Conservation (phyloP, 2,329 filamentous ascomycete genomes). For the Epichloe glyceriae region DNA sequence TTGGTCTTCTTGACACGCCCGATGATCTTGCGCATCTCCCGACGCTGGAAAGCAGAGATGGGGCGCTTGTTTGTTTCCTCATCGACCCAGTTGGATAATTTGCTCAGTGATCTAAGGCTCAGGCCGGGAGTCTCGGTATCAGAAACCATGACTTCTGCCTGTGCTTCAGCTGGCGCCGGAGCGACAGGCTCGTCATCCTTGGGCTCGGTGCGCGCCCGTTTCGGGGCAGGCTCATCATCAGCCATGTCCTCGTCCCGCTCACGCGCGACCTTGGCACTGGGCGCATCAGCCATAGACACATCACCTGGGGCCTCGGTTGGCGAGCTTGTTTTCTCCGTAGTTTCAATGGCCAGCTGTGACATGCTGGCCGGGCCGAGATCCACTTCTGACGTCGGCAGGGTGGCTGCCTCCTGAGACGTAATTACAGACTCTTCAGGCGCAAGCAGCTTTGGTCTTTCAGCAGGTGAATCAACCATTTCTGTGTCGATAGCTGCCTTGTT, state of each 20-base stretch:
- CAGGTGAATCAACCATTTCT: conserved; percentile 15
- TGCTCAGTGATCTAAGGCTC: conserved; percentile 12
- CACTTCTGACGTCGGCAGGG: conserved; percentile 19
- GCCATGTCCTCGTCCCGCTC: conserved; percentile 64
- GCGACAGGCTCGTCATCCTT: conserved; percentile 24
- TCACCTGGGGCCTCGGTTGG: conserved; percentile 23
- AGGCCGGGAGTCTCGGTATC: conserved; percentile 7
- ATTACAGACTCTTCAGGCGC: conserved; percentile 9
- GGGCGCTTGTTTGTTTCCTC: conserved; percentile 29
- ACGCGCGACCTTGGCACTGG: conserved; percentile 51
- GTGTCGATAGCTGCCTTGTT: conserved; percentile 8
- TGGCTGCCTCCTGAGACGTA: conserved; percentile 10
- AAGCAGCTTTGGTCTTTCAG: conserved; percentile 4
- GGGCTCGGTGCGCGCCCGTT: conserved; percentile 64
- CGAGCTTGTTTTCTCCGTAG: conserved; percentile 17
- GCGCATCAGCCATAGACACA: conserved; percentile 41
- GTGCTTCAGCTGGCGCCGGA: conserved; percentile 6
- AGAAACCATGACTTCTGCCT: conserved; percentile 4
- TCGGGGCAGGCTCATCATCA: conserved; percentile 56
- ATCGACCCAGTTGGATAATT: conserved; percentile 28
- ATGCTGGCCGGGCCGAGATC: conserved; percentile 24
- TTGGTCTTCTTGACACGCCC: conserved; percentile 78
- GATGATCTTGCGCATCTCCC: conserved; percentile 51
- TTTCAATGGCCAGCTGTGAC: conserved; percentile 26
- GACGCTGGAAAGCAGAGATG: conserved; percentile 46